Evolutionary conservation across 2,329 filamentous ascomycete species (phyloP).

Genomic region (Trichophyton benhamiae): DNA sequence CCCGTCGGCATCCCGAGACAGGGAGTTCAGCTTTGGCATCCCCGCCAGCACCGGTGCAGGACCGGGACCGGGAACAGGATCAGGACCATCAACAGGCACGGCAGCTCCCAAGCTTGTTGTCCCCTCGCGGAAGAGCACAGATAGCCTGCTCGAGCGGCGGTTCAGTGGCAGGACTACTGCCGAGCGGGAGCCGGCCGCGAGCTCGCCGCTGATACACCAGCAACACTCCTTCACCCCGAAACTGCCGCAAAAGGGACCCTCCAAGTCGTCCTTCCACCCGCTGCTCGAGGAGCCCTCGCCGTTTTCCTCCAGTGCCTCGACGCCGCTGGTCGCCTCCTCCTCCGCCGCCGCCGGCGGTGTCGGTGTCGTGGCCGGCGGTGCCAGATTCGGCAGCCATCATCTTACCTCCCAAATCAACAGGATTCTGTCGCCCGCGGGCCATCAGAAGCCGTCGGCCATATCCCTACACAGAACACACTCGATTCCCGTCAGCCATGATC

Average conservation of each 20-base stretch:
- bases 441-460: not conserved
- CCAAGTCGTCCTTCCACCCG: not conserved
- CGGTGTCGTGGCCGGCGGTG: too few species aligned
- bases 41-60: not conserved
- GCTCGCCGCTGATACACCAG: not conserved
- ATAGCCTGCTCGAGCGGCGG: not conserved
- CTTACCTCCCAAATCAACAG: not conserved
- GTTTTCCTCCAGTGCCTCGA: not conserved
- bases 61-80: too few species aligned
- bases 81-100: too few species aligned
- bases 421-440: not conserved
- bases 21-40: not conserved
- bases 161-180: not conserved
- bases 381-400: not conserved
- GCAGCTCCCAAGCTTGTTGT: not conserved
- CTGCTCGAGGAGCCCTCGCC: not conserved
- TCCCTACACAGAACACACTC: slow-evolving; percentile 37
- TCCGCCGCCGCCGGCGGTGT: too few species aligned
- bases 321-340: not conserved
- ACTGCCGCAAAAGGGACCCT: not conserved
- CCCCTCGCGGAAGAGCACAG: not conserved
- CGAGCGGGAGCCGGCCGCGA: not conserved
- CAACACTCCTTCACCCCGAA: not conserved
- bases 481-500: slow-evolving; percentile 40
- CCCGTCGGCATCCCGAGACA: not conserved